Conservation (phyloP, 208 protist genomes). For the Leishmania aethiopica region DNA sequence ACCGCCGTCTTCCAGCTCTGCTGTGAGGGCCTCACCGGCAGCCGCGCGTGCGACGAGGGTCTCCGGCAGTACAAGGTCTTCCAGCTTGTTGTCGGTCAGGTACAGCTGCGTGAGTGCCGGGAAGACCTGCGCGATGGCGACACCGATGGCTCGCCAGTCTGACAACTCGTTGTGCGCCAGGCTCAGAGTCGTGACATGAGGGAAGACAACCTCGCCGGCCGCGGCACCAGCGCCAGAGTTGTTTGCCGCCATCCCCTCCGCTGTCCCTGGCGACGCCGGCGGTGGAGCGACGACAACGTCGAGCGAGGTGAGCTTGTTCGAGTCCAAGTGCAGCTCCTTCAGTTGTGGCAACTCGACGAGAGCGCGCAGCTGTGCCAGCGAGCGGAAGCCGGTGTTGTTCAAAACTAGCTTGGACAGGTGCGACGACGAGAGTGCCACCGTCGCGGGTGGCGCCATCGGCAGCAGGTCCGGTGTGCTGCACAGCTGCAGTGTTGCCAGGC, state of each 20-base stretch:
- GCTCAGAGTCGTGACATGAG: slow-evolving; percentile 69
- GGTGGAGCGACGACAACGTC: slow-evolving; percentile 22
- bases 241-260: not conserved
- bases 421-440: slow-evolving; percentile 31
- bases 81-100: slow-evolving; percentile 69
- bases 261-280: not conserved
- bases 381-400: slow-evolving; percentile 71
- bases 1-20: slow-evolving; percentile 9
- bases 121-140: slow-evolving; percentile 49
- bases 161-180: slow-evolving; percentile 75
- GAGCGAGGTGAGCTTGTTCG: slow-evolving; percentile 54
- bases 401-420: slow-evolving; percentile 76
- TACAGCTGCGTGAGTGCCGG: slow-evolving; percentile 67
- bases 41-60: slow-evolving; percentile 20
- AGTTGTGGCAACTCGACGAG: slow-evolving; percentile 59
- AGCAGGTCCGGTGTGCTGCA: slow-evolving; percentile 63
- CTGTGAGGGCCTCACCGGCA: not conserved
- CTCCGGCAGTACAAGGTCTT: slow-evolving; percentile 39
- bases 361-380: slow-evolving; percentile 51
- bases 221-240: not conserved
- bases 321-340: slow-evolving; percentile 83
- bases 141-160: slow-evolving; percentile 61
- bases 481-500: slow-evolving; percentile 65
- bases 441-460: not conserved
- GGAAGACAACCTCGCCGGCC: slow-evolving; percentile 33